Evolutionary conservation across 108 stramenopile species (phyloP), one percentile per base, ranked within the genome.

Genomic region (Phaeodactylum tricornutum): DNA sequence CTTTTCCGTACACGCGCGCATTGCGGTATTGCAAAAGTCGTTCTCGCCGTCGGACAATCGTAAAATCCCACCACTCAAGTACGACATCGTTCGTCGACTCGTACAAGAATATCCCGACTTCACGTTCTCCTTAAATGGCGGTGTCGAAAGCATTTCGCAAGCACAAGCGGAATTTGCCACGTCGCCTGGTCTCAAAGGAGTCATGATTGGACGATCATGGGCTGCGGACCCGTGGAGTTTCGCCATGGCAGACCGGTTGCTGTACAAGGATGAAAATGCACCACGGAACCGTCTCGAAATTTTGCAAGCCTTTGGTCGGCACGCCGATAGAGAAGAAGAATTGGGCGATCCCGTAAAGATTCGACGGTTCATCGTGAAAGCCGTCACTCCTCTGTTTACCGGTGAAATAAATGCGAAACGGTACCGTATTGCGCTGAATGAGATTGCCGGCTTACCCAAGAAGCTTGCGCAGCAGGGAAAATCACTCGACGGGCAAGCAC

Each of bases 1-100:
- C 54, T 97, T 99, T 72, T 62, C 80, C 20, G 61, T 99, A 0
- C 99, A 99, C 57, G 97, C 99, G 1, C 81, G 99, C 19, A 96
- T 96, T 52, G 94, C 95, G 20, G 91, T 98, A 8, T 60, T 99
- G 42, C 57, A 59, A 14, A 86, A 77, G 31, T 87, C 81, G 5
- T 88, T 96, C 53, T 90, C 77, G 31, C 96, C 99, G 14, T 79
- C 89, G 15, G 87, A 96, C 47, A 99, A 99, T 77, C 84, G 96
- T 30, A 94, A 81, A 51, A 71, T 99, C 0, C 98, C 98, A 3
- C 95, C 92, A 12, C 68, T 99, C 40, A 77, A 79, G 38, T 93
- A 93, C 51, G 54, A 87, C 45, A 35, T 71, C 17, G 87, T 96
- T 9, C 62, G 70, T 37, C 51, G 85, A 26, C 61, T 93, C 17